phyloP scores from a whole-genome alignment of 345 rosid species.

The Sonneratia alba region DNA sequence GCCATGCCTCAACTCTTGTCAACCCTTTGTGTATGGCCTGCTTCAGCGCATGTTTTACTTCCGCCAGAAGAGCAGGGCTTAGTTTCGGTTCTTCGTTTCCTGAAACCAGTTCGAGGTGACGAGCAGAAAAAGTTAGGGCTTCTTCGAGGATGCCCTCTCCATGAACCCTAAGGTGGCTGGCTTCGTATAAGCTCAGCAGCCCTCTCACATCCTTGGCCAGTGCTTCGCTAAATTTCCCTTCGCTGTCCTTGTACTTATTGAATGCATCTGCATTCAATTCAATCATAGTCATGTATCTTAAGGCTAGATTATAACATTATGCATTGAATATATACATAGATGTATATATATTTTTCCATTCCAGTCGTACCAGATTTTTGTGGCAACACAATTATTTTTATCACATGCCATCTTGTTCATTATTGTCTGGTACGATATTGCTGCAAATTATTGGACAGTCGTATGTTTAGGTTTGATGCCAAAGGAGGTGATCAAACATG shows the following conservation, averaged over 20 bases:
- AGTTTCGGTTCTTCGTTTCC: not conserved
- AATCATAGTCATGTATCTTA: not conserved
- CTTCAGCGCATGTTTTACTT: slow-evolving; percentile 9
- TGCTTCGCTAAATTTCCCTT: slow-evolving; percentile 17
- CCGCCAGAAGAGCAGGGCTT: not conserved
- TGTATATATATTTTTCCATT: not conserved
- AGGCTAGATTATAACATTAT: not conserved
- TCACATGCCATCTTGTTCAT: too few relatives aligned
- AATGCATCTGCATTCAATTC: slow-evolving; percentile 12
- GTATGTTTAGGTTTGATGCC: too few relatives aligned
- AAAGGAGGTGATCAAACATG: too few relatives aligned
- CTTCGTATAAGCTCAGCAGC: slow-evolving; percentile 19
- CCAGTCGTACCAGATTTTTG: too few relatives aligned
- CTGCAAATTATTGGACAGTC: too few relatives aligned
- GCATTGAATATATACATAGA: not conserved
- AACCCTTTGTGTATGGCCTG: slow-evolving; percentile 7
- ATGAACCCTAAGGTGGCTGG: slow-evolving; percentile 11
- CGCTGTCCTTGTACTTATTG: slow-evolving; percentile 12
- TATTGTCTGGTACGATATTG: too few relatives aligned
- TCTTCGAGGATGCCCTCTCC: slow-evolving; percentile 16
- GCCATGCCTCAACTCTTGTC: slow-evolving; percentile 7
- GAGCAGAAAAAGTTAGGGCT: slow-evolving; percentile 11
- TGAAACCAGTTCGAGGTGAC: not conserved
- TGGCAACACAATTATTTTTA: too few relatives aligned
- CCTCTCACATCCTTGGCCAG: slow-evolving; percentile 9